phyloP scores from a whole-genome alignment of 495 filamentous ascomycete species.

The Xanthoparmelia taractica region DNA sequence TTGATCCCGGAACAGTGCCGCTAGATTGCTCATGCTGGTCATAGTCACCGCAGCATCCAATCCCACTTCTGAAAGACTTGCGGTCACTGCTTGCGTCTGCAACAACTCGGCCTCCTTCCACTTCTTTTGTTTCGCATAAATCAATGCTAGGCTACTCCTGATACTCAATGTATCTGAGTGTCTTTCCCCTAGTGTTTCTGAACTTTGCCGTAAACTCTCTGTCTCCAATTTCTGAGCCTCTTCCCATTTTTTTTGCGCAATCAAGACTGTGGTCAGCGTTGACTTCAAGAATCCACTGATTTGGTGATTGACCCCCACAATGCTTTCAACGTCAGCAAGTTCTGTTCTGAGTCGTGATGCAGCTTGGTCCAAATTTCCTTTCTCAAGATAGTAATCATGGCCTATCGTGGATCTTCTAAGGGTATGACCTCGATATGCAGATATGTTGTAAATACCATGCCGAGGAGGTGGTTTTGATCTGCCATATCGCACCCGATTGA shows the following conservation, averaged over 20 bases:
- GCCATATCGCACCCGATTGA: not conserved
- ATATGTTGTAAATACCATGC: not conserved
- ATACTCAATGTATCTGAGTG: not conserved
- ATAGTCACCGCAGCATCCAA: not conserved
- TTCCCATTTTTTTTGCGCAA: not conserved
- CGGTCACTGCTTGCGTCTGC: not conserved
- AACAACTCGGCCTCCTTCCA: not conserved
- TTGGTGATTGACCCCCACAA: not conserved
- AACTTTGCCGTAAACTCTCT: not conserved
- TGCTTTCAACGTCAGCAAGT: not conserved
- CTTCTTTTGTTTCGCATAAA: not conserved
- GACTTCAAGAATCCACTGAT: not conserved
- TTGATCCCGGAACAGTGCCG: not conserved
- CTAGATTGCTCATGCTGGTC: not conserved
- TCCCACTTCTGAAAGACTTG: too few species aligned
- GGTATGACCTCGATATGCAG: not conserved
- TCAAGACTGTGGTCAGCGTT: not conserved
- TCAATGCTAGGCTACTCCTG: not conserved
- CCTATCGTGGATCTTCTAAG: not conserved
- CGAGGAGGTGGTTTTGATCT: not conserved
- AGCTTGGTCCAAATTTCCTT: not conserved
- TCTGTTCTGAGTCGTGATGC: not conserved
- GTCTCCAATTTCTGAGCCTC: not conserved
- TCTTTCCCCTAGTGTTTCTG: not conserved
- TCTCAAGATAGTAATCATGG: not conserved